A percentile compares a stretch with the other conserved stretches of the same genome.
Evolutionary conservation across 306 rosid genomes (phyloP).

Genomic region (Prinsepia uniflora): DNA sequence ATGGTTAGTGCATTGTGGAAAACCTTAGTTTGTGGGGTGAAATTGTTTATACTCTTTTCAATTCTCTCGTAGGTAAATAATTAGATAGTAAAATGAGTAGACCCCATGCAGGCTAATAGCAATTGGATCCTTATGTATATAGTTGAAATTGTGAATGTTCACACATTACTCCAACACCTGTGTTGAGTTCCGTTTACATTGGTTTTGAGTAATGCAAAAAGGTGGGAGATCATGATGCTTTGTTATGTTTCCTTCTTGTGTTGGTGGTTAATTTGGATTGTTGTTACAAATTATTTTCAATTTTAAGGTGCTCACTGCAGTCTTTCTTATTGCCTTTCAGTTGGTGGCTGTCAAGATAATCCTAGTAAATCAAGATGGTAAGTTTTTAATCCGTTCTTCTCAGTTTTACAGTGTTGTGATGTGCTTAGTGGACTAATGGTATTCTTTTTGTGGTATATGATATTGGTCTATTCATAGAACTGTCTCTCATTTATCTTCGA

Average conservation of each 20-base stretch:
- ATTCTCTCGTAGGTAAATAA: background rate
- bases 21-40: background rate
- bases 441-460: background rate
- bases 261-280: background rate
- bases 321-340: constrained; percentile 1
- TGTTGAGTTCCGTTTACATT: background rate
- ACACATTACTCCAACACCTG: background rate
- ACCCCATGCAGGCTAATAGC: background rate
- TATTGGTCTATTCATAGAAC: background rate
- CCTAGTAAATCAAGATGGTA: constrained; percentile 34
- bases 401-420: background rate
- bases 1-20: background rate
- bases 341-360: constrained; percentile 8
- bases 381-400: background rate
- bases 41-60: background rate
- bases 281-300: background rate
- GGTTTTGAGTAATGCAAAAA: background rate
- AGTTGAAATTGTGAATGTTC: background rate
- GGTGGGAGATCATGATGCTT: background rate
- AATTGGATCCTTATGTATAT: background rate
- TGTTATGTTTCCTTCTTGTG: background rate
- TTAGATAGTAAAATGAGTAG: constrained; percentile 2
- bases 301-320: constrained; percentile 20
- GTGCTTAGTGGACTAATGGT: background rate
- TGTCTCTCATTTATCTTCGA: too few relatives aligned